These are phyloP conservation scores for Candolleomyces efflorescens DNA, from an alignment of 768 basidiomycete species.

Conservation along the genomic window DNA sequence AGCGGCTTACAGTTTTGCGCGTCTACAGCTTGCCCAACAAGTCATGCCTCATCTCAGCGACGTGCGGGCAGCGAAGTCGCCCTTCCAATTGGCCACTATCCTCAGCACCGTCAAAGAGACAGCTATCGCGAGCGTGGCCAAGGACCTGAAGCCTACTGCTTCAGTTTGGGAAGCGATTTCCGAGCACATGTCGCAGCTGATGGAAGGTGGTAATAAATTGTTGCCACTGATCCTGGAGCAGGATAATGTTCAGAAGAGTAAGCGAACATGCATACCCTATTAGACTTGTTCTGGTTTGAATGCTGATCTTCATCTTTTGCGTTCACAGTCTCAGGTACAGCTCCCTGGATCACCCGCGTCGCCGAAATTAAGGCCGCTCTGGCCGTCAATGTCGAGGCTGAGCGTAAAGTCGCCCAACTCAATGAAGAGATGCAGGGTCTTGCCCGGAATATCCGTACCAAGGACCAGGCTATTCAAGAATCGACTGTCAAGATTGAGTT, in stretches of 20 bases:
- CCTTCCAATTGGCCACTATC: conserved; percentile 73
- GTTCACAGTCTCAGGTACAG: conserved; percentile 56
- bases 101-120: conserved; percentile 70
- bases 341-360: conserved; percentile 85
- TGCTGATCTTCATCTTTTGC: not conserved
- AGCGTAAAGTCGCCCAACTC: conserved; percentile 78
- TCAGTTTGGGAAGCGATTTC: conserved; percentile 78
- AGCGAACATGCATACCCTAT: conserved; percentile 19
- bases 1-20: conserved; percentile 1
- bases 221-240: conserved; percentile 68
- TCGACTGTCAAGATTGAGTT: conserved; percentile 88
- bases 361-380: conserved; percentile 78
- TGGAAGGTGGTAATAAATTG: conserved; percentile 65
- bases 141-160: conserved; percentile 57
- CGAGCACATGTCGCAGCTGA: conserved; percentile 62
- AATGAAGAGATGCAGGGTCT: conserved; percentile 90
- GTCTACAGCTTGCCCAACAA: conserved; percentile 77
- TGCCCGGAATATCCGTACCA: conserved; percentile 75
- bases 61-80: conserved; percentile 67
- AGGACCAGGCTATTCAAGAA: conserved; percentile 91
- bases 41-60: conserved; percentile 85
- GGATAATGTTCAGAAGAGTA: conserved; percentile 79
- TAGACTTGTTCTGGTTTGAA: not conserved
- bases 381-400: conserved; percentile 88
- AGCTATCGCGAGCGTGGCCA: conserved; percentile 65